phyloP scores from a whole-genome alignment of 1,284 basidiomycete species.

The Ceraceosorus guamensis region DNA sequence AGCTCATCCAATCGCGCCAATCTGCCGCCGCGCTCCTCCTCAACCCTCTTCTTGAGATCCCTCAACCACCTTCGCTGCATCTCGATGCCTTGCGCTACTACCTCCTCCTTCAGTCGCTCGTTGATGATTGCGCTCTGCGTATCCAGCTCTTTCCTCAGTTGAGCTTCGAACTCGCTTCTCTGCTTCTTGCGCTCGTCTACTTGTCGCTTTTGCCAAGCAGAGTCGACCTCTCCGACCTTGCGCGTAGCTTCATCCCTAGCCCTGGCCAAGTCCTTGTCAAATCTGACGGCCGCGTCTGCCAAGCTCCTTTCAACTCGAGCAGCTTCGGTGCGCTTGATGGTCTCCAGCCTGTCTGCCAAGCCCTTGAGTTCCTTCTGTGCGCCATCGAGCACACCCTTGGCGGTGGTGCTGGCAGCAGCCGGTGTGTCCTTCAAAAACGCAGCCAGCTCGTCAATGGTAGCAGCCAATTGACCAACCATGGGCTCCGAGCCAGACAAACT shows the following conservation, averaged over 20 bases:
- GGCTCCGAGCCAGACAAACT: constrained; percentile 72
- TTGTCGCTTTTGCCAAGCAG: constrained; percentile 74
- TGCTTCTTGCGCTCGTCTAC: constrained; percentile 71
- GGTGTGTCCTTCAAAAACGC: constrained; percentile 60
- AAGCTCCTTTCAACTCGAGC: constrained; percentile 67
- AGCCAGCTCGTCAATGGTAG: constrained; percentile 83
- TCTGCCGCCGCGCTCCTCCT: constrained; percentile 90
- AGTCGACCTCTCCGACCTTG: constrained; percentile 76
- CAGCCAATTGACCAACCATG: constrained; percentile 81
- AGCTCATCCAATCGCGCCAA: constrained; percentile 91
- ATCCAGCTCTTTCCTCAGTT: constrained; percentile 75
- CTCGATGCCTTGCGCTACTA: constrained; percentile 92
- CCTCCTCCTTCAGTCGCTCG: constrained; percentile 75
- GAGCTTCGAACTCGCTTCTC: constrained; percentile 72
- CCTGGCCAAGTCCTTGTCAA: constrained; percentile 72
- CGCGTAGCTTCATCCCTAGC: constrained; percentile 75
- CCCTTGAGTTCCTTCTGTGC: constrained; percentile 70
- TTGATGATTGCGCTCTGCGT: constrained; percentile 90
- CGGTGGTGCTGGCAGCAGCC: constrained; percentile 60
- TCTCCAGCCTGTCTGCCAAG: constrained; percentile 69
- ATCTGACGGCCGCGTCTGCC: constrained; percentile 58
- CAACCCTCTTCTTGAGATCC: constrained; percentile 89
- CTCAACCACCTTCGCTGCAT: constrained; percentile 92
- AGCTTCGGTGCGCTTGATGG: constrained; percentile 74
- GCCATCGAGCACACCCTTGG: constrained; percentile 55